Base-by-base conservation (phyloP, 345 rosid species). In the Salix caprea region DNA sequence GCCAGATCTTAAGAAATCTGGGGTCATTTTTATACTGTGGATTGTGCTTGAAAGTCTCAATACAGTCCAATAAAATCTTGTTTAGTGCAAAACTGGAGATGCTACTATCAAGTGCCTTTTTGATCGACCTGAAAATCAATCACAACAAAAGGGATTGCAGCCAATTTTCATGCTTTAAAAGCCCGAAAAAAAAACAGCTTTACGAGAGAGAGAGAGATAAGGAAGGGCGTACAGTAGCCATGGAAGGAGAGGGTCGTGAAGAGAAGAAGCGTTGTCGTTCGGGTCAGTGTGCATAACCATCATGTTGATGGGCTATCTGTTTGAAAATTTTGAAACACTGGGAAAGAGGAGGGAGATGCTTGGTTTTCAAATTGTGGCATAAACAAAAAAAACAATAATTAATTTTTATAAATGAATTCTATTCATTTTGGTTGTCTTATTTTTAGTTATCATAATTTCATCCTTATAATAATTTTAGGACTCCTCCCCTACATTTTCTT, bases 1-100 rank as follows among this genome's bases (percentile, higher is more conserved):
- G 82, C 91, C 98, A 93, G 83, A 93, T 90, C 88, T 93, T 93
- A 83, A 96, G 98, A 83, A 96, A 93, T 84, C 97, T 86, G 84
- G 88, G 76, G 82, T 96, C 98, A 67, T 92, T 84, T 72, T 81
- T 88, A 86, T 90, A 91, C 71, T 77, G 89, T 36, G 80, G n/a
- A 74, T 81, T 78, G 74, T 86, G 84, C 90, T 88, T 90, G 89
- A 82, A 93, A 77, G 76, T 83, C 5, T 76, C 72, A 62, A 93
- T 80, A 70, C 95, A 92, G 34, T 90, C 86, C 0, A 34, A 71
- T 11, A 91, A 74, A 71, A 93, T 86, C 82, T 82, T 76, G 52
- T 87, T 74, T 40, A 90, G 86, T 79, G 85, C 87, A 73, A 36
- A 64, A 18, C 58, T 69, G 37, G 75, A 76, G 39, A 84, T 60